Evolutionary conservation across 2,329 filamentous ascomycete species (phyloP).

Genomic region (Cladosporium sp.): DNA sequence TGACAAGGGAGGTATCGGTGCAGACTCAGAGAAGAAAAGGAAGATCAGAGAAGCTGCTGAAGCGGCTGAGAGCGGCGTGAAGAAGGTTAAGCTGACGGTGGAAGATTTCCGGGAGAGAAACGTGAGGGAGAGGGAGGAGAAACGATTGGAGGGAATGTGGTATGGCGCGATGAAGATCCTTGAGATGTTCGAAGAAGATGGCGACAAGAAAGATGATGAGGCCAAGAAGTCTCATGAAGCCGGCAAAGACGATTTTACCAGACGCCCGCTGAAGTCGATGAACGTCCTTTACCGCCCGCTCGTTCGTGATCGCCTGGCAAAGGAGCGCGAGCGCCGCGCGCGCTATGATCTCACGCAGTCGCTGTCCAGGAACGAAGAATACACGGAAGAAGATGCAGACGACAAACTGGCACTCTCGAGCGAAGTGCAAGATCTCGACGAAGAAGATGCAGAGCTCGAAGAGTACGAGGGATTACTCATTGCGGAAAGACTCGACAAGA

Average conservation of each 20-base stretch:
- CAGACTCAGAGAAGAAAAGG: constrained; percentile 81
- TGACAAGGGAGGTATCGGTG: constrained; percentile 77
- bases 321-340: constrained; percentile 67
- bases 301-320: constrained; percentile 68
- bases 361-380: constrained; percentile 43
- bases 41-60: constrained; percentile 62
- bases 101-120: constrained; percentile 74
- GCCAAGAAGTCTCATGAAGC: constrained; percentile 21
- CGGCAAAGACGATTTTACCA: constrained; percentile 8
- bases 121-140: constrained; percentile 68
- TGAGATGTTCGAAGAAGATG: constrained; percentile 66
- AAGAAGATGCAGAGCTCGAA: constrained; percentile 78
- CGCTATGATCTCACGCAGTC: constrained; percentile 67
- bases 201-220: constrained; percentile 29
- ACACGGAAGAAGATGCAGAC: constrained; percentile 70
- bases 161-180: constrained; percentile 79
- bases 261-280: constrained; percentile 54
- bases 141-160: constrained; percentile 68
- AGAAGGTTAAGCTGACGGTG: constrained; percentile 65
- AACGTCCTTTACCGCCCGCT: constrained; percentile 80
- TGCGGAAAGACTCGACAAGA: constrained; percentile 64
- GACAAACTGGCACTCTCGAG: constrained; percentile 69
- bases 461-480: constrained; percentile 72
- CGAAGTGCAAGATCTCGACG: constrained; percentile 67
- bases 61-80: constrained; percentile 51